Evolutionary conservation across 2,329 filamentous ascomycete genomes (phyloP).

Genomic region (Ceratocystis destructans): DNA sequence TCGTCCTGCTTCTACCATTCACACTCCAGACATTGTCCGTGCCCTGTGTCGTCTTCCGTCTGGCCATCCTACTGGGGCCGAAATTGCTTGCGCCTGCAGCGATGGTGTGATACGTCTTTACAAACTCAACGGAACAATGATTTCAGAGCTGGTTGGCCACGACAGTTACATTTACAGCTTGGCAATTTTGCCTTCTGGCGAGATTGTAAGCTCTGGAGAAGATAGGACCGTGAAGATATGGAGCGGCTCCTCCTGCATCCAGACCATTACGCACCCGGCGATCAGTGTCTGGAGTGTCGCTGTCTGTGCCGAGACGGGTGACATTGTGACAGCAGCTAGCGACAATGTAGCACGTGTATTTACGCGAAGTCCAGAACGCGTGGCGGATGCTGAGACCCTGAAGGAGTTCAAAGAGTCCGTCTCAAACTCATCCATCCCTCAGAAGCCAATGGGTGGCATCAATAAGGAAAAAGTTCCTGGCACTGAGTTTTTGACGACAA

Average conservation of each 20-base stretch:
- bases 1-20: slow-evolving; percentile 40
- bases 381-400: slow-evolving; percentile 54
- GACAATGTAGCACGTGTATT: slow-evolving; percentile 79
- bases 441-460: slow-evolving; percentile 68
- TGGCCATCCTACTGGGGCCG: slow-evolving; percentile 64
- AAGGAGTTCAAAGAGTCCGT: slow-evolving; percentile 70
- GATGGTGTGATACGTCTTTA: slow-evolving; percentile 81
- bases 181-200: slow-evolving; percentile 61
- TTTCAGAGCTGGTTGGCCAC: slow-evolving; percentile 72
- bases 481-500: slow-evolving; percentile 68
- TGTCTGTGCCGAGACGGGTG: slow-evolving; percentile 66
- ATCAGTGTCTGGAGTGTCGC: slow-evolving; percentile 93
- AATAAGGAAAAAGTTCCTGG: slow-evolving; percentile 88
- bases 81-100: slow-evolving; percentile 92
- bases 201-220: slow-evolving; percentile 82
- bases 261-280: slow-evolving; percentile 93
- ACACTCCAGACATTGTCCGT: slow-evolving; percentile 70
- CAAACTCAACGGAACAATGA: slow-evolving; percentile 62
- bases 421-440: slow-evolving; percentile 70
- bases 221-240: slow-evolving; percentile 89
- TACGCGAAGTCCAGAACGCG: slow-evolving; percentile 53
- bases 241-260: slow-evolving; percentile 68
- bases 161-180: slow-evolving; percentile 92
- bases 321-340: slow-evolving; percentile 87
- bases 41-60: slow-evolving; percentile 71